These are phyloP conservation scores for Dictyophora rubrovolvata DNA, from an alignment of 768 basidiomycete species.

Conservation along the genomic window DNA sequence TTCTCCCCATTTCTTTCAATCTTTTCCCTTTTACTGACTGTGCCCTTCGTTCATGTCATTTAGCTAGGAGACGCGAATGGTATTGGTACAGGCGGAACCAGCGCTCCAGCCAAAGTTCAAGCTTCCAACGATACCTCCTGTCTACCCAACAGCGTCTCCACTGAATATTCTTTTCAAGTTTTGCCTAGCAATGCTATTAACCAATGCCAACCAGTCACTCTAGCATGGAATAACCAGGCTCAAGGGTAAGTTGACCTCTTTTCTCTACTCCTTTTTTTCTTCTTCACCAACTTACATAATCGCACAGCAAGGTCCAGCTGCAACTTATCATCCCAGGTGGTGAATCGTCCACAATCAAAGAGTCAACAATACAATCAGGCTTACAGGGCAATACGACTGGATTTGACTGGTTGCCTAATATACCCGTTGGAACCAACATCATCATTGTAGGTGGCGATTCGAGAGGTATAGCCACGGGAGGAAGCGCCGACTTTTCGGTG, in stretches of 20 bases:
- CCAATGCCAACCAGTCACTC: constrained; percentile 50
- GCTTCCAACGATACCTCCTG: constrained; percentile 45
- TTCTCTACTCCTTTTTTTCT: neutral
- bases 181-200: constrained; percentile 52
- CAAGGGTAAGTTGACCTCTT: constrained; percentile 43
- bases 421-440: constrained; percentile 57
- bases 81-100: constrained; percentile 71
- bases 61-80: constrained; percentile 51
- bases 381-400: constrained; percentile 40
- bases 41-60: too few relatives aligned
- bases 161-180: constrained; percentile 51
- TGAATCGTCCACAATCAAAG: constrained; percentile 57
- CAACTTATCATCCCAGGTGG: constrained; percentile 70
- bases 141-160: constrained; percentile 42
- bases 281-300: neutral
- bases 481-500: constrained; percentile 50
- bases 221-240: constrained; percentile 52
- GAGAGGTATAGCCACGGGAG: constrained; percentile 58
- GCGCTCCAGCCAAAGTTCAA: constrained; percentile 48
- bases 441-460: constrained; percentile 57
- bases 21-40: too few relatives aligned
- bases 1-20: too few relatives aligned
- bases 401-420: constrained; percentile 55
- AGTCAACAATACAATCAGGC: constrained; percentile 29
- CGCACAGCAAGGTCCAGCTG: constrained; percentile 44